Percentiles rank a stretch among this genome's conserved stretches.
These are phyloP conservation scores for Fusarium tupiense DNA, from an alignment of 2,329 filamentous ascomycete species.

Conservation along the genomic window DNA sequence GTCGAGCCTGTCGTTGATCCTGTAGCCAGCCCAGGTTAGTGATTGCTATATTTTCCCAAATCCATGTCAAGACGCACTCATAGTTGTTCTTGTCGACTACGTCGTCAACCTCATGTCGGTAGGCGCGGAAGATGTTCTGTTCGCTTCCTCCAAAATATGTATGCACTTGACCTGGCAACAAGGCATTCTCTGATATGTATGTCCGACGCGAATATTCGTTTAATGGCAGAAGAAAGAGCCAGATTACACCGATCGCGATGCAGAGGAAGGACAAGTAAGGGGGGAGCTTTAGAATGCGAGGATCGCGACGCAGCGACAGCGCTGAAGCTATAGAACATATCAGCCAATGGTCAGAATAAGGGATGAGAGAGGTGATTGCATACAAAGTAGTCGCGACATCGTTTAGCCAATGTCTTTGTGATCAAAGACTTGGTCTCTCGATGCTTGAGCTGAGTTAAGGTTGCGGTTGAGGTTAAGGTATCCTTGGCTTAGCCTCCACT, in stretches of 20 bases:
- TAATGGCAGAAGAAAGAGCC: constrained; percentile 89
- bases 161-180: constrained; percentile 94
- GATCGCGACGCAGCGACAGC: constrained; percentile 79
- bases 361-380: constrained; percentile 36
- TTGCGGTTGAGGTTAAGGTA: neutral
- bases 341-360: neutral
- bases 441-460: constrained; percentile 4
- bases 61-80: constrained; percentile 53
- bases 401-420: constrained; percentile 16
- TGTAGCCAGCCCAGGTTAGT: constrained; percentile 38
- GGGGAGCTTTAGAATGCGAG: constrained; percentile 82
- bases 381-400: constrained; percentile 67
- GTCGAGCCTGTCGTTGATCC: constrained; percentile 76
- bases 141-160: constrained; percentile 98
- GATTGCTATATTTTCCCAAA: neutral
- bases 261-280: constrained; percentile 88
- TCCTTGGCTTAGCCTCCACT: constrained; percentile 7
- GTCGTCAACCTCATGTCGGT: constrained; percentile 81
- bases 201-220: constrained; percentile 91
- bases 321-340: constrained; percentile 60
- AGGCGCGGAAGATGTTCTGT: constrained; percentile 92
- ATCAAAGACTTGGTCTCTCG: constrained; percentile 19
- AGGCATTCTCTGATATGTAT: constrained; percentile 97
- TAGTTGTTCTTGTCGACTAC: constrained; percentile 64
- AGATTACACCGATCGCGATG: constrained; percentile 84